phyloP scores from a whole-genome alignment of 2,329 filamentous ascomycete species.

The Colletotrichum falcatum region DNA sequence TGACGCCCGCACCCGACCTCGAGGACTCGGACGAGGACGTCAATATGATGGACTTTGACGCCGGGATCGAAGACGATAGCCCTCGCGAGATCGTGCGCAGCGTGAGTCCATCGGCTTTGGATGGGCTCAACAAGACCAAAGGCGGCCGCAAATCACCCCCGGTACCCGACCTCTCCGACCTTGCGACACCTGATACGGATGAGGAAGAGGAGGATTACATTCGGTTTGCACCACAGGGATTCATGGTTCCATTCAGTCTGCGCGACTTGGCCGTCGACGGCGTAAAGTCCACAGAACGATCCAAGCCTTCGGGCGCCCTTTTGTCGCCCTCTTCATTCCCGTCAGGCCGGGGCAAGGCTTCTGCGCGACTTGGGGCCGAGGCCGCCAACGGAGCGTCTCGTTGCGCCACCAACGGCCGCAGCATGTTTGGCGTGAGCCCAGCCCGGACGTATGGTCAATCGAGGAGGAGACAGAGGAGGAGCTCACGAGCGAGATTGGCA shows the following conservation, averaged over 20 bases:
- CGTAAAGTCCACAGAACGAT: constrained; percentile 45
- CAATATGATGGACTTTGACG: constrained; percentile 65
- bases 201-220: constrained; percentile 65
- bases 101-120: constrained; percentile 68
- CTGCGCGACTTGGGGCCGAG: constrained; percentile 46
- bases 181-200: constrained; percentile 56
- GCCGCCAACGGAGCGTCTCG: constrained; percentile 47
- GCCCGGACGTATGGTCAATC: constrained; percentile 70
- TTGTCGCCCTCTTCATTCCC: constrained; percentile 49
- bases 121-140: constrained; percentile 60
- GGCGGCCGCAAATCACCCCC: constrained; percentile 49
- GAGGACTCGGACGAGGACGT: constrained; percentile 56
- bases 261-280: constrained; percentile 57
- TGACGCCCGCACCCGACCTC: constrained; percentile 61
- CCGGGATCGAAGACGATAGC: constrained; percentile 66
- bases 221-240: constrained; percentile 57
- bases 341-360: constrained; percentile 46
- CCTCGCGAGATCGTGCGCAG: constrained; percentile 62
- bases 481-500: constrained; percentile 57
- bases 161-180: constrained; percentile 56
- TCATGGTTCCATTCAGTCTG: constrained; percentile 55
- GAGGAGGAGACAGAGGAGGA: constrained; percentile 70
- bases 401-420: constrained; percentile 55
- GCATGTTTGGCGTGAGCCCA: constrained; percentile 68
- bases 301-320: constrained; percentile 48